Conservation (phyloP, 768 basidiomycete species). For the Hirschioporus abietinus region DNA sequence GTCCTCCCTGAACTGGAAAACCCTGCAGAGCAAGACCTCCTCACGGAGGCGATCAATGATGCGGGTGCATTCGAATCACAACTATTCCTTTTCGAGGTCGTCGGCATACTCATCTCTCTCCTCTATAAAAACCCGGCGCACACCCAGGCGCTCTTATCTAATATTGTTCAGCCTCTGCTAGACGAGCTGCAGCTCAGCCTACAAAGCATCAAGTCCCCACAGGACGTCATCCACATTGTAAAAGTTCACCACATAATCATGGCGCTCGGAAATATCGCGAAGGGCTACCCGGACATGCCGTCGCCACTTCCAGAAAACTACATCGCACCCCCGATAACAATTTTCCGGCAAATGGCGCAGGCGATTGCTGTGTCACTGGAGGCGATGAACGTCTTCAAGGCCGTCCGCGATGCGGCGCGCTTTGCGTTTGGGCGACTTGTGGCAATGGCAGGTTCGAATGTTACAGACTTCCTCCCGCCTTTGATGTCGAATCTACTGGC, state of each 20-base stretch:
- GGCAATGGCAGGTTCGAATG: slow-evolving; percentile 79
- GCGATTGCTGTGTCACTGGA: slow-evolving; percentile 84
- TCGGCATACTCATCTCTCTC: slow-evolving; percentile 79
- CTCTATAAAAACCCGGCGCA: slow-evolving; percentile 61
- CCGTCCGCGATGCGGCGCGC: slow-evolving; percentile 90
- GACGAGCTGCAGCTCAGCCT: slow-evolving; percentile 58
- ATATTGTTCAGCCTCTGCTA: slow-evolving; percentile 78
- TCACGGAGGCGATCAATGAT: slow-evolving; percentile 75
- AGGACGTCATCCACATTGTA: slow-evolving; percentile 74
- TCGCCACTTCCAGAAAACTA: slow-evolving; percentile 61
- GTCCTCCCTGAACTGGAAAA: slow-evolving; percentile 76
- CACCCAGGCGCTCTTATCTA: slow-evolving; percentile 63
- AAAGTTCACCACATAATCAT: slow-evolving; percentile 90
- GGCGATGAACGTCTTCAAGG: slow-evolving; percentile 79
- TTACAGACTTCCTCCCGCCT: slow-evolving; percentile 82
- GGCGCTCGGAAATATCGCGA: slow-evolving; percentile 91
- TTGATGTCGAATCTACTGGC: slow-evolving; percentile 88
- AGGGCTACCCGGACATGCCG: slow-evolving; percentile 93
- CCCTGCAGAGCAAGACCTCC: slow-evolving; percentile 57
- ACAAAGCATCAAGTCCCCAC: slow-evolving; percentile 47
- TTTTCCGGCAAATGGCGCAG: slow-evolving; percentile 83
- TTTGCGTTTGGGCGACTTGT: slow-evolving; percentile 92
- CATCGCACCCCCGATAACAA: slow-evolving; percentile 63
- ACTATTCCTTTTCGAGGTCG: slow-evolving; percentile 90
- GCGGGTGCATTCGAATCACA: slow-evolving; percentile 80